phyloP scores from a whole-genome alignment of 1,284 basidiomycete genomes.

The Ganoderma sp. region DNA sequence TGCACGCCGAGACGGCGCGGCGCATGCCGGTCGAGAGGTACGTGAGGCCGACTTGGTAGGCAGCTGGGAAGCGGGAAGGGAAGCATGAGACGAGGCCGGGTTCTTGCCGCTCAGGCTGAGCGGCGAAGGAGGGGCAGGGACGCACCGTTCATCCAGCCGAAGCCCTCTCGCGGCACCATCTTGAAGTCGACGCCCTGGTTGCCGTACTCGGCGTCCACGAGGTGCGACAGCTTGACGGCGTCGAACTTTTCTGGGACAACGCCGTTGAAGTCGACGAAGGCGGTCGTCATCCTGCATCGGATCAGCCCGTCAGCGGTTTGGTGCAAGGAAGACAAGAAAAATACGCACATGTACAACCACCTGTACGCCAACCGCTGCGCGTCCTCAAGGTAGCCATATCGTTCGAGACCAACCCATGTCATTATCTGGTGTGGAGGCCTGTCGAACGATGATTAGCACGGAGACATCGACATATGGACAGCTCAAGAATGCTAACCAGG shows the following conservation, averaged over 20 bases:
- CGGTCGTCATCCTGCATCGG: slow-evolving; percentile 80
- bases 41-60: slow-evolving; percentile 94
- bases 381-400: slow-evolving; percentile 94
- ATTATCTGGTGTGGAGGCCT: slow-evolving; percentile 98
- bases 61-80: slow-evolving; percentile 56
- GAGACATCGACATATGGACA: slow-evolving; percentile 12
- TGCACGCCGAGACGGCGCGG: slow-evolving; percentile 91
- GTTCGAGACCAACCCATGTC: slow-evolving; percentile 95
- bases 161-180: slow-evolving; percentile 95
- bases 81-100: slow-evolving; percentile 9
- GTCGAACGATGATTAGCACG: slow-evolving; percentile 37
- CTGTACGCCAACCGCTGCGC: slow-evolving; percentile 93
- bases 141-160: slow-evolving; percentile 95
- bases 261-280: slow-evolving; percentile 95
- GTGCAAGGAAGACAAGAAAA: not conserved
- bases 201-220: slow-evolving; percentile 98
- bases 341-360: slow-evolving; percentile 91
- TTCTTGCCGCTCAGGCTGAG: slow-evolving; percentile 7
- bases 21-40: slow-evolving; percentile 95
- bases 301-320: not conserved
- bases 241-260: slow-evolving; percentile 99
- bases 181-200: slow-evolving; percentile 99
- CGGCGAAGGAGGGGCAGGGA: slow-evolving; percentile 20
- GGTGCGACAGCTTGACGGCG: slow-evolving; percentile 91
- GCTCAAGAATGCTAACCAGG: slow-evolving; percentile 52